Percentiles rank a stretch among this genome's conserved stretches.
Conservation (phyloP, 2,329 filamentous ascomycete genomes). For the Emydomyces testavorans region DNA sequence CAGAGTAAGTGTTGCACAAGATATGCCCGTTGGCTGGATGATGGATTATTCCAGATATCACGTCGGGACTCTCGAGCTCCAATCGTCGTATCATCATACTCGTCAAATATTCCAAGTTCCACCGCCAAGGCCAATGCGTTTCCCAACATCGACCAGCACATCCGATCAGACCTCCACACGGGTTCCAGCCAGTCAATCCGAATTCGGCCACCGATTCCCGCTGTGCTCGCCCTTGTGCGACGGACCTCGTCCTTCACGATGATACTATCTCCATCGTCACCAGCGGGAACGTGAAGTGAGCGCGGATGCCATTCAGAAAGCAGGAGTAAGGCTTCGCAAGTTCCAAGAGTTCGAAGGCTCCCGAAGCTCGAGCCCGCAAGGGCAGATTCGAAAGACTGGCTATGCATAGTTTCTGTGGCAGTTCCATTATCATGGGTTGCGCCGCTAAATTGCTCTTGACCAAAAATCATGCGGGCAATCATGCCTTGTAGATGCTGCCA, state of each 20-base stretch:
- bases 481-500: constrained; percentile 83
- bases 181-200: constrained; percentile 45
- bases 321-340: constrained; percentile 45
- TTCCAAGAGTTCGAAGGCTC: constrained; percentile 71
- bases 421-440: constrained; percentile 56
- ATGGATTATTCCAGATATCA: constrained; percentile 22
- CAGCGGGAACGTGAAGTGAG: constrained; percentile 44
- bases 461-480: constrained; percentile 85
- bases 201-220: constrained; percentile 35
- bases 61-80: constrained; percentile 17
- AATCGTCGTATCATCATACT: constrained; percentile 35
- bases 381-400: constrained; percentile 13
- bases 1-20: constrained; percentile 33
- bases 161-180: constrained; percentile 44
- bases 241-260: constrained; percentile 40
- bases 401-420: constrained; percentile 39
- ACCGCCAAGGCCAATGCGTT: constrained; percentile 43
- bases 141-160: constrained; percentile 51
- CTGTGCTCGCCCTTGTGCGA: constrained; percentile 23
- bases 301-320: constrained; percentile 49
- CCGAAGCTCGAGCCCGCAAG: constrained; percentile 31
- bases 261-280: constrained; percentile 44
- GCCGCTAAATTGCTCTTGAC: constrained; percentile 78
- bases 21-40: constrained; percentile 25
- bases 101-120: constrained; percentile 42